These are phyloP conservation scores for Dryadomyces sulphureus DNA, from an alignment of 2,329 filamentous ascomycete genomes.

Conservation along the genomic window DNA sequence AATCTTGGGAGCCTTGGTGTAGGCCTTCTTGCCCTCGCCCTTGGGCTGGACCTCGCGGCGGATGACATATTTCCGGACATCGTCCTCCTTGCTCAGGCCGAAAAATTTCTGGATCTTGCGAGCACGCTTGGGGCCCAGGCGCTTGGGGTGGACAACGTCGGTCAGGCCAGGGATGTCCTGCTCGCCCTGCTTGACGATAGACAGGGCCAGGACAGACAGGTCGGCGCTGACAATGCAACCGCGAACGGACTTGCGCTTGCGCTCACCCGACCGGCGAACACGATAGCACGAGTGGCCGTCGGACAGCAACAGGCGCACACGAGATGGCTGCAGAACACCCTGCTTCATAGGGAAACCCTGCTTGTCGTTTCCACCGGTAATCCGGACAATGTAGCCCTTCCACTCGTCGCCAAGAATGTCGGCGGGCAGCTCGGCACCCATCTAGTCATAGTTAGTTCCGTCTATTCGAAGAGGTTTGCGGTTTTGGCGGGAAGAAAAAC, in stretches of 20 bases:
- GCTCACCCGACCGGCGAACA: constrained; percentile 91
- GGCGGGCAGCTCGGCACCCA: constrained; percentile 83
- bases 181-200: constrained; percentile 97
- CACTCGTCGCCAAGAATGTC: constrained; percentile 97
- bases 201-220: constrained; percentile 84
- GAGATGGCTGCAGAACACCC: constrained; percentile 96
- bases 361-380: constrained; percentile 99
- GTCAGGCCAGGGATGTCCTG: constrained; percentile 87
- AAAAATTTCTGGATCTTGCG: constrained; percentile 99
- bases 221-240: constrained; percentile 98
- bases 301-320: constrained; percentile 91
- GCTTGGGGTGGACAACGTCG: constrained; percentile 97
- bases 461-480: background rate
- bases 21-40: constrained; percentile 92
- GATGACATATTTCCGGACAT: constrained; percentile 99
- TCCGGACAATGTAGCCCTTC: constrained; percentile 99
- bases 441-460: constrained; percentile 27
- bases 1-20: constrained; percentile 99
- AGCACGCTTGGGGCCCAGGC: constrained; percentile 97
- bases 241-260: constrained; percentile 98
- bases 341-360: constrained; percentile 99
- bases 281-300: constrained; percentile 99
- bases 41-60: constrained; percentile 95
- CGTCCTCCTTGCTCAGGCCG: constrained; percentile 99
- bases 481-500: background rate